Conservation (phyloP, 2,329 filamentous ascomycete species). For the Pseudogymnoascus sp. region DNA sequence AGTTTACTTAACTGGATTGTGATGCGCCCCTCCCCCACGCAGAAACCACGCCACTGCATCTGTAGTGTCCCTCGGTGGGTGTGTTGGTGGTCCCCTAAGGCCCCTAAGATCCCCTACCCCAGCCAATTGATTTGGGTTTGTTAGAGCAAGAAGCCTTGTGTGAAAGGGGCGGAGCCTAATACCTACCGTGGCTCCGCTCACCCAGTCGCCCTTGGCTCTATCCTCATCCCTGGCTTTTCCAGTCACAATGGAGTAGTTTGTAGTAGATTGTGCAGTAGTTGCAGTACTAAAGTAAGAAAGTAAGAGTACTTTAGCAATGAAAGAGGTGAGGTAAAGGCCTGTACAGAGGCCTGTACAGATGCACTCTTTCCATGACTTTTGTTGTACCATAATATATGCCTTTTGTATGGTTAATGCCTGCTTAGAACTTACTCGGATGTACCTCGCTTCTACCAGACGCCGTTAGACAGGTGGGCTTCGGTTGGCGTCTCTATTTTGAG, state of each 20-base stretch:
- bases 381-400: not conserved
- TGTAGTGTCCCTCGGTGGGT: not conserved
- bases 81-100: not conserved
- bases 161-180: slow-evolving; percentile 5
- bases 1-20: not conserved
- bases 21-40: slow-evolving; percentile 3
- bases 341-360: not conserved
- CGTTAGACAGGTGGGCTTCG: slow-evolving; percentile 6
- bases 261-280: not conserved
- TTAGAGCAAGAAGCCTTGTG: slow-evolving; percentile 1
- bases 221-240: not conserved
- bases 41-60: slow-evolving; percentile 2
- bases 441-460: slow-evolving; percentile 1
- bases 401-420: not conserved
- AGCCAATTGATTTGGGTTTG: not conserved
- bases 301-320: not conserved
- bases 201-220: not conserved
- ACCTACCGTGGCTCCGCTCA: slow-evolving; percentile 3
- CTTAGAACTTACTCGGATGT: not conserved
- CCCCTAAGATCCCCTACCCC: not conserved
- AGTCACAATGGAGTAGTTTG: not conserved
- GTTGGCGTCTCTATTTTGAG: slow-evolving; percentile 7
- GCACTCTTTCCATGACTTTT: not conserved
- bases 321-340: not conserved
- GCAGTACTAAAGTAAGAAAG: not conserved